Evolutionary conservation across 257 asterid genomes (phyloP), one percentile per base, ranked within the genome.

Genomic region (Nicotiana undulata): DNA sequence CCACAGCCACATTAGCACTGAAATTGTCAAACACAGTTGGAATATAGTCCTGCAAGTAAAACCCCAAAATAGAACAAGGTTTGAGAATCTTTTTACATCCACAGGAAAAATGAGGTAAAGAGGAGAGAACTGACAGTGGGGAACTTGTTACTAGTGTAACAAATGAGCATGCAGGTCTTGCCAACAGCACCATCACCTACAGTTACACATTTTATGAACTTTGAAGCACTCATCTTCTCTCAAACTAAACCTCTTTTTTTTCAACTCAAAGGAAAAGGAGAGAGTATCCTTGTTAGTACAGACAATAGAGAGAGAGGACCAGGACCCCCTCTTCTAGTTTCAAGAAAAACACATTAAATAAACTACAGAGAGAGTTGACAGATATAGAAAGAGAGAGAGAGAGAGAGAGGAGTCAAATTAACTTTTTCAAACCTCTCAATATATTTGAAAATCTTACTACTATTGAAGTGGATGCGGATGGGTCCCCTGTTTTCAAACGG

Each of bases 171-270:
- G 91, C 98, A 95, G 59, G 98, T 95, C 86, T 95, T 95, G 81
- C 98, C 98, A 77, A 95, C 98, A 84, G 98, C 98, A 46, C 98
- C 98, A 87, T 95, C 98, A 83, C 98, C 98, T 31, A 95, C 98
- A 0, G 97, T 93, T 46, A 93, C 98, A 89, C 98, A 95, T 86
- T 95, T 95, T 77, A 95, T 95, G 93, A 95, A 95, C 90, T 93
- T 95, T 60, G 98, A 95, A 85, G 97, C 97, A 91, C 93, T 95
- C 98, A 95, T 95, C 75, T 82, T 83, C 34, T 34, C 34, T 65
- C 63, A 22, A 66, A 56, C 68, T 55, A 40, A 80, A 79, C 44
- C 65, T 28, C 80, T 66, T 72, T 16, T 72, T 16, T 80, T 16
- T 80, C 64, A 60, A 65, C 80, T 49, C 44, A 75, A 75, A 75